These are phyloP conservation scores for Termitomyces sp. DNA, from an alignment of 768 basidiomycete genomes.

Conservation along the genomic window DNA sequence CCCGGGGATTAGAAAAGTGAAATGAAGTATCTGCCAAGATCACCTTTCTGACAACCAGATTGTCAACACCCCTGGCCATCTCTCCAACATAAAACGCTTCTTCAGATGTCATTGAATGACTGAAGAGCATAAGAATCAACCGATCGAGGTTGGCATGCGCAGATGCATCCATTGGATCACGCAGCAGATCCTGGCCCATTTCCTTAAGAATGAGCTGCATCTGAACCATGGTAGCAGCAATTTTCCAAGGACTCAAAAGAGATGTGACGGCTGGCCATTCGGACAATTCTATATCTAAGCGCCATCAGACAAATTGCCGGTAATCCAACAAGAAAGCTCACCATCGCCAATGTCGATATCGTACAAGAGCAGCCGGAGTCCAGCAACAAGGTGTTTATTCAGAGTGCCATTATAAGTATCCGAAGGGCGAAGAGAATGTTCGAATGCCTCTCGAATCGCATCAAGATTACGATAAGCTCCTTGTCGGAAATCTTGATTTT, in stretches of 20 bases:
- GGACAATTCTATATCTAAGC: conserved; percentile 41
- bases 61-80: conserved; percentile 67
- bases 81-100: conserved; percentile 83
- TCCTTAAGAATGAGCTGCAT: conserved; percentile 73
- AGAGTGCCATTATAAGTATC: conserved; percentile 40
- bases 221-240: conserved; percentile 75
- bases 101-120: conserved; percentile 68
- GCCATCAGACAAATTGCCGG: background rate
- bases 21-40: background rate
- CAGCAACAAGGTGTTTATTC: conserved; percentile 59
- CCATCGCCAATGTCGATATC: conserved; percentile 47
- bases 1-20: background rate
- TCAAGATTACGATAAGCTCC: conserved; percentile 74
- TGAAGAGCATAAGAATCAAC: conserved; percentile 62
- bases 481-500: conserved; percentile 62
- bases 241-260: conserved; percentile 77
- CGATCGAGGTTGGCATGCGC: conserved; percentile 63
- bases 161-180: conserved; percentile 44
- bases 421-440: conserved; percentile 48
- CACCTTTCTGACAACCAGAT: conserved; percentile 64
- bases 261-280: conserved; percentile 60
- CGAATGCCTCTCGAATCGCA: conserved; percentile 63
- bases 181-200: conserved; percentile 60
- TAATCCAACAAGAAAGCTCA: conserved; percentile 16
- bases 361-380: conserved; percentile 60